Percentiles rank a stretch among this genome's conserved stretches.
These are phyloP conservation scores for Aphanomyces cochlioides DNA, from an alignment of 352 stramenopile species.

Conservation along the genomic window DNA sequence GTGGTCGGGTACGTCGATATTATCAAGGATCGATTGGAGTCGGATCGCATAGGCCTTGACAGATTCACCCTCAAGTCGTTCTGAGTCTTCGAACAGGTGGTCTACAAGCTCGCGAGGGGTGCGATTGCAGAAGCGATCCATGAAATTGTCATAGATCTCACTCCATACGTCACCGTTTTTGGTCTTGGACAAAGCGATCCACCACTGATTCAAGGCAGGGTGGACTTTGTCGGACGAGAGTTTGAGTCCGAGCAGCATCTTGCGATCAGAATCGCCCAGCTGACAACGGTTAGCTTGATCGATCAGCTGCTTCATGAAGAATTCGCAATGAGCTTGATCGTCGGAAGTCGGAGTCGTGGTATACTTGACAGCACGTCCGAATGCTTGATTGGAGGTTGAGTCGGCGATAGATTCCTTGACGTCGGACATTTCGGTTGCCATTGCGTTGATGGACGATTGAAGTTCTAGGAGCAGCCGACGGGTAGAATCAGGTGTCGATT, in stretches of 20 bases:
- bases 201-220: neutral
- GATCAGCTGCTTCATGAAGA: neutral
- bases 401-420: no score
- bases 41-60: neutral
- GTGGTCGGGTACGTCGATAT: neutral
- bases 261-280: neutral
- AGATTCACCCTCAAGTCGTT: neutral
- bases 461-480: no score
- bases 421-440: no score
- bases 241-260: neutral
- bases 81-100: neutral
- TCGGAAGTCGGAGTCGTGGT: neutral
- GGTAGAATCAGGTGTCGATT: no score
- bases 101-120: neutral
- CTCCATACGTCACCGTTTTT: slow-evolving; percentile 5
- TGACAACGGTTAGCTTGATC: neutral
- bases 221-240: neutral
- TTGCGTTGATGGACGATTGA: no score
- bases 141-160: slow-evolving; percentile 3
- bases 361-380: neutral
- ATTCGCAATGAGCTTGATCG: slow-evolving; percentile 1
- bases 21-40: neutral
- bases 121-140: neutral
- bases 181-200: neutral
- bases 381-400: neutral